Evolutionary conservation across 257 asterid genomes (phyloP).

Genomic region (Primulina eburnea): DNA sequence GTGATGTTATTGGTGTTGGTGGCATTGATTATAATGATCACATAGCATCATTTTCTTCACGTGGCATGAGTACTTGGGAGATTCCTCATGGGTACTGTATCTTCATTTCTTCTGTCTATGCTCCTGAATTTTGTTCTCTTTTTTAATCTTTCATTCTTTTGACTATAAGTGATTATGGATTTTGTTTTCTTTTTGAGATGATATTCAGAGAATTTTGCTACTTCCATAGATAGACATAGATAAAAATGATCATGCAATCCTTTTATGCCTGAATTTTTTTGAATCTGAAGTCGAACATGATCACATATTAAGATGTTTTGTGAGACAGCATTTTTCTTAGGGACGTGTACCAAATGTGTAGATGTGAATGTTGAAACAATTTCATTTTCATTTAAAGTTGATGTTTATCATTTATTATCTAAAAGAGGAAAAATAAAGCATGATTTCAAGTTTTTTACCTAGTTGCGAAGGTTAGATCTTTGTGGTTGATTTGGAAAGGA

Average conservation of each 20-base stretch:
- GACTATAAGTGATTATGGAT: no score
- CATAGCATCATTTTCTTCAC: slow-evolving; percentile 98
- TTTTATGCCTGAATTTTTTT: neutral
- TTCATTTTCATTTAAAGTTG: neutral
- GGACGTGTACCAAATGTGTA: no score
- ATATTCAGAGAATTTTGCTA: slow-evolving; percentile 4
- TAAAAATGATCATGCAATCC: neutral
- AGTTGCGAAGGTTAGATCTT: slow-evolving; percentile 4
- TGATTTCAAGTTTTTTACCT: neutral
- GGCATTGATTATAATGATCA: slow-evolving; percentile 98
- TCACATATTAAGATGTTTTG: neutral
- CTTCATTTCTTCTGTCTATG: slow-evolving; percentile 17
- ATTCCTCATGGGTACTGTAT: slow-evolving; percentile 91
- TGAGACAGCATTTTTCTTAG: no score
- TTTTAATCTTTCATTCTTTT: slow-evolving; percentile 4
- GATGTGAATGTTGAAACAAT: no score
- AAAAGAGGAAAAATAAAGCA: no score
- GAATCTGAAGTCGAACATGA: slow-evolving; percentile 1
- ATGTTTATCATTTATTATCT: neutral
- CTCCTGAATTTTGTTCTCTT: slow-evolving; percentile 5
- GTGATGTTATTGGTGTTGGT: slow-evolving; percentile 99
- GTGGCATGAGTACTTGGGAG: slow-evolving; percentile 99
- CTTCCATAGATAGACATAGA: slow-evolving; percentile 1
- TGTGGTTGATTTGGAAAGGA: slow-evolving; percentile 2
- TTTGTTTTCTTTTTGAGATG: slow-evolving; percentile 12